A percentile compares a stretch with the other conserved stretches of the same genome.
These are phyloP conservation scores for Hypoxylon rickii DNA, from an alignment of 495 filamentous ascomycete species.

Conservation along the genomic window DNA sequence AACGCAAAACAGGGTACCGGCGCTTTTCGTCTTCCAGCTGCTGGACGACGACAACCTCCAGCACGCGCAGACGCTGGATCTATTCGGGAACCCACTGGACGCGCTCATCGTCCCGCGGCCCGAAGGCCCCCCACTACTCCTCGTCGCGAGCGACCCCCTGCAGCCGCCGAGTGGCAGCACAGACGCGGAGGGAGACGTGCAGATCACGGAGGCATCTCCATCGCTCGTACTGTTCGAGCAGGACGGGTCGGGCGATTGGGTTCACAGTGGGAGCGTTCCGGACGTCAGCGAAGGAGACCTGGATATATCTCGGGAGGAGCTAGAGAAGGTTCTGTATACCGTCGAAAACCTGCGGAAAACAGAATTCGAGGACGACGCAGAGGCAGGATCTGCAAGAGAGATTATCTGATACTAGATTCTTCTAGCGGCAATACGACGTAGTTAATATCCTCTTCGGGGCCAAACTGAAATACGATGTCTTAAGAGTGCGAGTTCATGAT, in stretches of 20 bases:
- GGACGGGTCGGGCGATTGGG: constrained; percentile 24
- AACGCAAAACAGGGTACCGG: constrained; percentile 55
- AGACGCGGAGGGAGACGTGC: constrained; percentile 34
- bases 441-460: no score
- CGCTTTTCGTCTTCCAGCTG: constrained; percentile 63
- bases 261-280: constrained; percentile 10
- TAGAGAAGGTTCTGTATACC: constrained; percentile 68
- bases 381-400: constrained; percentile 26
- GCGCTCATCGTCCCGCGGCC: constrained; percentile 40
- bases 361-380: constrained; percentile 46
- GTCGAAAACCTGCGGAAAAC: constrained; percentile 77
- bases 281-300: constrained; percentile 29
- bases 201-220: not conserved
- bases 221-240: constrained; percentile 26
- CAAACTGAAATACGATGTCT: no score
- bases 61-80: constrained; percentile 49
- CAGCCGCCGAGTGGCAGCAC: not conserved
- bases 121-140: constrained; percentile 38
- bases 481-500: no score
- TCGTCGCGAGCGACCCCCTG: constrained; percentile 62
- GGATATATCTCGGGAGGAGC: constrained; percentile 42
- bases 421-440: no score
- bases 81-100: constrained; percentile 67
- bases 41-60: constrained; percentile 46
- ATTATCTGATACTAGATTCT: not conserved